A percentile compares a stretch with the other conserved stretches of the same genome.
Evolutionary conservation across 192 early-diverging fungal genomes (phyloP).

Genomic region (Phlyctochytrium bullatum): DNA sequence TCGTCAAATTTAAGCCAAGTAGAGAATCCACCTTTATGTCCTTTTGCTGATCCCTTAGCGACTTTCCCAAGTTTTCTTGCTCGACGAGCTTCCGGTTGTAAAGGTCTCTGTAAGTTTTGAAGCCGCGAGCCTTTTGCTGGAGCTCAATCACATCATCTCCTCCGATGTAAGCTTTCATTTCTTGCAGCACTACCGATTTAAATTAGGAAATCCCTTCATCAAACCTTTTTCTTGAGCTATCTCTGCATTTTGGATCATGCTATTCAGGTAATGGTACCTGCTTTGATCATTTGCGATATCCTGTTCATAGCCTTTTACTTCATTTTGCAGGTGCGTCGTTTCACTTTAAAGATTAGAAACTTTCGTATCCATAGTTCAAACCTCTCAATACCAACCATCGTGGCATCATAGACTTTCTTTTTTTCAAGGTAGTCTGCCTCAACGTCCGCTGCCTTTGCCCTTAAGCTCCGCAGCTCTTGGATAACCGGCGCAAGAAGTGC

Average conservation of each 20-base stretch:
- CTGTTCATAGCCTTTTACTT: constrained; percentile 40
- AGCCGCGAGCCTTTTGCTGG: constrained; percentile 51
- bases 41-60: constrained; percentile 49
- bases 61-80: constrained; percentile 45
- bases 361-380: constrained; percentile 11
- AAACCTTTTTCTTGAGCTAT: constrained; percentile 51
- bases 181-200: constrained; percentile 46
- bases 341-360: constrained; percentile 34
- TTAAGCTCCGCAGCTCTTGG: constrained; percentile 45
- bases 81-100: constrained; percentile 53
- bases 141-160: constrained; percentile 55
- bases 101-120: constrained; percentile 62
- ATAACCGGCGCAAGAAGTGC: constrained; percentile 50
- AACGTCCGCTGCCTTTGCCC: constrained; percentile 41
- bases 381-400: constrained; percentile 55
- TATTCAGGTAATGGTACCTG: constrained; percentile 48
- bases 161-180: constrained; percentile 66
- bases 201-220: constrained; percentile 10
- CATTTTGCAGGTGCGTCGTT: constrained; percentile 35
- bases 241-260: constrained; percentile 34
- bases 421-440: constrained; percentile 55
- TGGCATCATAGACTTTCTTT: constrained; percentile 54
- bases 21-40: constrained; percentile 45
- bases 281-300: constrained; percentile 52
- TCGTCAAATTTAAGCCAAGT: background rate